Conservation (phyloP, 441 rosid species). For the Macaranga tanarius region DNA sequence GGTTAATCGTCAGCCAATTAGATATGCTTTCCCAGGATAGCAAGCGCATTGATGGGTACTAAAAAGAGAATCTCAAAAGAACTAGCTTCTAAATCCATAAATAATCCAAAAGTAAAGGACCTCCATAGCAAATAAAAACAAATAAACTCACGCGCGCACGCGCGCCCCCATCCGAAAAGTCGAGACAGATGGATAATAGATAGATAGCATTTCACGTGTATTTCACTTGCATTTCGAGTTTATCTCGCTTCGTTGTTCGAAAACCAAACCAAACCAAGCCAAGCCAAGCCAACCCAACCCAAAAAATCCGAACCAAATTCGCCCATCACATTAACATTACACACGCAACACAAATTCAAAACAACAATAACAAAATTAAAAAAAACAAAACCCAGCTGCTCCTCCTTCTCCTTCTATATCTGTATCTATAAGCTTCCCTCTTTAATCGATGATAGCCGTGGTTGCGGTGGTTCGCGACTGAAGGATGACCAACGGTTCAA, state of each 20-base stretch:
- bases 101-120: too few relatives aligned
- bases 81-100: too few relatives aligned
- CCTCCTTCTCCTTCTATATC: neutral
- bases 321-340: neutral
- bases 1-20: too few relatives aligned
- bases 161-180: neutral
- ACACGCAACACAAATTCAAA: neutral
- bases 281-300: constrained; percentile 9
- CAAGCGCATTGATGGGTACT: too few relatives aligned
- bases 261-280: constrained; percentile 18
- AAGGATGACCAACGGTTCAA: constrained; percentile 24
- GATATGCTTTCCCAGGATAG: too few relatives aligned
- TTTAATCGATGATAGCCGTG: neutral
- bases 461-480: neutral
- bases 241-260: constrained; percentile 35
- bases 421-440: too few relatives aligned
- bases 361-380: too few relatives aligned
- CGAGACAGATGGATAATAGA: neutral
- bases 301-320: neutral
- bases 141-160: neutral
- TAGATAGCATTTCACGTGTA: constrained; percentile 16
- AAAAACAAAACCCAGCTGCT: constrained; percentile 6
- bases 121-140: too few relatives aligned
- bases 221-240: constrained; percentile 39
- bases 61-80: too few relatives aligned